Conservation (phyloP, 139 green algal genomes). For the Picochlorum sp. region DNA sequence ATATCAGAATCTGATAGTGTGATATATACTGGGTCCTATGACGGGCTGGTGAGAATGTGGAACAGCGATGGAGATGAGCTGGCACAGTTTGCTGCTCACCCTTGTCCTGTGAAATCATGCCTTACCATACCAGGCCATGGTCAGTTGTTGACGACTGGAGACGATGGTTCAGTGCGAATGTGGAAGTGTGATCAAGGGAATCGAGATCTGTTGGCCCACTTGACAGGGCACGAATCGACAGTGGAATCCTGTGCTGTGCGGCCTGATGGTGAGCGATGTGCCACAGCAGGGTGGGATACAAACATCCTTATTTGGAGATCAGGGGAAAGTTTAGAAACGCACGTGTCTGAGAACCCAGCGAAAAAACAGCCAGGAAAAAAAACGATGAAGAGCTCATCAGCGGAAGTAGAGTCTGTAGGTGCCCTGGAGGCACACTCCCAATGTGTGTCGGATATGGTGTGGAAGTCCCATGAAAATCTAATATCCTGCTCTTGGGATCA, state of each 20-base stretch:
- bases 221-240: constrained; percentile 47
- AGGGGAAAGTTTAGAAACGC: background rate
- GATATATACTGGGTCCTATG: constrained; percentile 17
- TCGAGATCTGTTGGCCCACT: constrained; percentile 8
- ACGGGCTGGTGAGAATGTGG: constrained; percentile 23
- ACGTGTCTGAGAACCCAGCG: constrained; percentile 7
- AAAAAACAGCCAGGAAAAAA: constrained; percentile 9
- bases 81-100: constrained; percentile 29
- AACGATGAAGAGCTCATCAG: constrained; percentile 33
- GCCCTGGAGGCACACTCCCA: constrained; percentile 60
- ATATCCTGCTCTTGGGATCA: constrained; percentile 75
- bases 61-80: background rate
- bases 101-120: constrained; percentile 20
- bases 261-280: constrained; percentile 33
- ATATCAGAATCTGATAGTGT: constrained; percentile 3
- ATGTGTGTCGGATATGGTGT: constrained; percentile 52
- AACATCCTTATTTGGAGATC: constrained; percentile 50
- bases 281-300: constrained; percentile 61
- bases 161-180: constrained; percentile 25
- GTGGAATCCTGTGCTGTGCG: constrained; percentile 42
- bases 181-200: background rate
- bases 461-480: constrained; percentile 35
- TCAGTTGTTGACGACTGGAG: constrained; percentile 45
- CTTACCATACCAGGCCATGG: constrained; percentile 10
- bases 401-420: constrained; percentile 20